phyloP scores from a whole-genome alignment of 306 rosid species.

The Phaseolus lunatus region DNA sequence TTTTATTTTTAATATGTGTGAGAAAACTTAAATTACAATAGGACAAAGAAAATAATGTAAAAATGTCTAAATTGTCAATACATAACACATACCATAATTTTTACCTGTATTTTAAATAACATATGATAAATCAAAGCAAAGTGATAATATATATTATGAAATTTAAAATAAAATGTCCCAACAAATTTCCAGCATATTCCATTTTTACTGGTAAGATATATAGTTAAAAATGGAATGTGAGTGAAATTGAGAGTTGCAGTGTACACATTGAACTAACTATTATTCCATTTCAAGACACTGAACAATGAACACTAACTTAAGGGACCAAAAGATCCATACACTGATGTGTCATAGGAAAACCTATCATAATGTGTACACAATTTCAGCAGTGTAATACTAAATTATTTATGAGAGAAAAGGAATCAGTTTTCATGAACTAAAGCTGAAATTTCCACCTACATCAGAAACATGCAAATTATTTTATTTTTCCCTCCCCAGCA shows the following conservation, averaged over 20 bases:
- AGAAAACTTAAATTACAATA: too few species aligned
- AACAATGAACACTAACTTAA: slow-evolving; percentile 3
- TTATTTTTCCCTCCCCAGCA: slow-evolving; percentile 18
- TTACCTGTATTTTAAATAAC: too few species aligned
- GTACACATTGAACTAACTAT: neutral
- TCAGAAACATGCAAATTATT: slow-evolving; percentile 8
- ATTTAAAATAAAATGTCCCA: too few species aligned
- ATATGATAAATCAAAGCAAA: too few species aligned
- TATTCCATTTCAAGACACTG: neutral
- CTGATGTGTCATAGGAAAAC: neutral
- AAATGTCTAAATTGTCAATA: too few species aligned
- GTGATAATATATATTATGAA: too few species aligned
- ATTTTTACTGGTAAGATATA: neutral
- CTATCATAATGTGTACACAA: neutral
- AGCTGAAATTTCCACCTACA: neutral
- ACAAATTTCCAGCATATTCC: neutral
- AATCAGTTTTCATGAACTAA: neutral
- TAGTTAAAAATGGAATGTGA: neutral
- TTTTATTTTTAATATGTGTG: too few species aligned
- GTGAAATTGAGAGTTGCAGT: neutral
- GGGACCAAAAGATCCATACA: neutral
- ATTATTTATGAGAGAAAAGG: neutral
- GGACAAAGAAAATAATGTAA: too few species aligned
- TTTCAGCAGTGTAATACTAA: neutral
- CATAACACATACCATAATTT: too few species aligned